Evolutionary conservation across 495 filamentous ascomycete genomes (phyloP).

Genomic region (Cetradonia linearis): DNA sequence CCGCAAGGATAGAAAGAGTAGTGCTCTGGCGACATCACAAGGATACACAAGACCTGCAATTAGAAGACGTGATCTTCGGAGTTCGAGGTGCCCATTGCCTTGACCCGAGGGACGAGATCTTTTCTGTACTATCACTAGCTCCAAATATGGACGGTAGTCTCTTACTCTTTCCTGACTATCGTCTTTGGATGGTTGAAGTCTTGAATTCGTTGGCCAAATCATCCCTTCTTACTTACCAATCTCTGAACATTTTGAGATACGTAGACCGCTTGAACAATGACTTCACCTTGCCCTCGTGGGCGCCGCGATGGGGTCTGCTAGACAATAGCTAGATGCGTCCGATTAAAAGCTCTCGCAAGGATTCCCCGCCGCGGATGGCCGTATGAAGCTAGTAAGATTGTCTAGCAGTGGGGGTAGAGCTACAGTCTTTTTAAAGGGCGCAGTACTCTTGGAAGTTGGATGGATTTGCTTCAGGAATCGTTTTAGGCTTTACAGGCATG

Average conservation of each 20-base stretch:
- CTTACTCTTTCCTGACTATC: not conserved
- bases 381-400: no score
- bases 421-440: no score
- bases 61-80: not conserved
- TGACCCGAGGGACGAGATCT: not conserved
- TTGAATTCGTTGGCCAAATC: not conserved
- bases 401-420: no score
- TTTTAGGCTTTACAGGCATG: no score
- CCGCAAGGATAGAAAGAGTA: not conserved
- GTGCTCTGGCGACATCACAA: not conserved
- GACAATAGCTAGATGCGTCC: not conserved
- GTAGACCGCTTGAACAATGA: not conserved
- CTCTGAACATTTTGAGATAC: not conserved
- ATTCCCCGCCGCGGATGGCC: no score
- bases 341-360: no score
- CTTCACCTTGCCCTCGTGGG: not conserved
- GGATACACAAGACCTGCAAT: not conserved
- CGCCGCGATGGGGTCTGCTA: not conserved
- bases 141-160: not conserved
- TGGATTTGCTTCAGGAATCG: no score
- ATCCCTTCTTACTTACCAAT: not conserved
- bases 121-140: not conserved
- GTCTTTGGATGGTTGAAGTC: not conserved
- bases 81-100: not conserved
- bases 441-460: no score